Percentiles rank a stretch among this genome's conserved stretches.
Evolutionary conservation across 1,284 basidiomycete species (phyloP).

Genomic region (Trichosporon sp.): DNA sequence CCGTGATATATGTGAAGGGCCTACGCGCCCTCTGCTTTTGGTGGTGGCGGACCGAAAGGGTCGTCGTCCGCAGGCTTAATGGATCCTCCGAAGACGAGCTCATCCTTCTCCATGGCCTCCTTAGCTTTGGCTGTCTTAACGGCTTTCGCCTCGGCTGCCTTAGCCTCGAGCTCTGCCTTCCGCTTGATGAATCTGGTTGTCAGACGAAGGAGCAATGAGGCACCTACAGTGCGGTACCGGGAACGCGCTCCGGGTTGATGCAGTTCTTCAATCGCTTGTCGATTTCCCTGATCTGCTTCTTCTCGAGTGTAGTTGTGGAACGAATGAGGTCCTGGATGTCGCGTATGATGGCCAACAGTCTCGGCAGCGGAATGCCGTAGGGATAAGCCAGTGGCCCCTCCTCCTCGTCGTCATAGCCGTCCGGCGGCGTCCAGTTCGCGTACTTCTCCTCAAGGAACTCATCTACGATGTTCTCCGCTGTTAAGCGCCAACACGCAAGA

Average conservation of each 20-base stretch:
- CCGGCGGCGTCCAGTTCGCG: constrained; percentile 6
- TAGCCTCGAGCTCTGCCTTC: constrained; percentile 42
- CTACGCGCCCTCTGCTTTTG: not conserved
- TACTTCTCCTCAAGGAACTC: constrained; percentile 58
- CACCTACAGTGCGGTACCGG: constrained; percentile 65
- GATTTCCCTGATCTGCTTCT: constrained; percentile 78
- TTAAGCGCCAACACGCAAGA: constrained; percentile 69
- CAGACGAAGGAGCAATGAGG: not conserved
- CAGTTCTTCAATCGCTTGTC: constrained; percentile 77
- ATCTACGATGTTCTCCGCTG: constrained; percentile 57
- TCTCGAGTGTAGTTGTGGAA: constrained; percentile 57
- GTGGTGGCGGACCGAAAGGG: not conserved
- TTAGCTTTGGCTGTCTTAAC: constrained; percentile 32
- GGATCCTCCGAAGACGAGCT: constrained; percentile 32
- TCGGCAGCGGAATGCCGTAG: constrained; percentile 31
- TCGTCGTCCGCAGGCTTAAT: not conserved
- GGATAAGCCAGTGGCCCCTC: constrained; percentile 4
- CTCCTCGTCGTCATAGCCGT: constrained; percentile 2
- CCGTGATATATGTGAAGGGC: not conserved
- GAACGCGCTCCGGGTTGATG: constrained; percentile 88
- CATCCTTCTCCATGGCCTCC: constrained; percentile 18
- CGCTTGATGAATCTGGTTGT: constrained; percentile 45
- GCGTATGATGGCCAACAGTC: constrained; percentile 51
- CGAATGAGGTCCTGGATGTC: constrained; percentile 58
- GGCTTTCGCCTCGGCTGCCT: constrained; percentile 30